Base-by-base conservation (phyloP, 192 early-diverging fungal genomes). In the Borealophlyctis nickersoniae region DNA sequence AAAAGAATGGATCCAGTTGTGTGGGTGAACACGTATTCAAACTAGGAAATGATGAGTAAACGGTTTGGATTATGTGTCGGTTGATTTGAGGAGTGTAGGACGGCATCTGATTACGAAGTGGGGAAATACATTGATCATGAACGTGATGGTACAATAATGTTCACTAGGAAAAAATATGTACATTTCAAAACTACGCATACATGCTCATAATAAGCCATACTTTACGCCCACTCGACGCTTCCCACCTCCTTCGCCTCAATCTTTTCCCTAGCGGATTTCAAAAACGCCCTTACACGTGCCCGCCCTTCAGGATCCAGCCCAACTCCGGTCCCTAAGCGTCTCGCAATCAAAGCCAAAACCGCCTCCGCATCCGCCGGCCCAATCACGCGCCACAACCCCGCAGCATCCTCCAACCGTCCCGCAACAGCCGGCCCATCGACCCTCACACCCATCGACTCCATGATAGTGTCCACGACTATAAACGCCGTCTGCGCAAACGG, bases 1-100 rank as follows among this genome's bases (percentile, higher is more conserved):
- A 13, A 14, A 13, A 30, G 52, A 32, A 32, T 11, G 62, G 62
- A 31, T 54, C 55, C n/a, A 1, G 31, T 7, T 1, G 13, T 2
- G 11, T 36, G 14, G 62, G 62, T 16, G 52, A 64, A 36, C 62
- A 64, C 26, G 53, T 64, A 1, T 64, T 64, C 32, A n/a, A 16
- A 39, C 30, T 64, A 4, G 62, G 62, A 4, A 34, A 54, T 14
- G 62, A 64, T 54, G 34, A 31, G 23, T 53, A 64, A 39, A 54
- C 26, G 2, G 62, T 55, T 56, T 36, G n/a, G 19, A 55, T 64
- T 27, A 39, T 36, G 62, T n/a, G n/a, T n/a, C n/a, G n/a, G n/a
- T n/a, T n/a, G n/a, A n/a, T n/a, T n/a, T n/a, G n/a, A n/a, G n/a
- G n/a, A n/a, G n/a, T n/a, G n/a, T n/a, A n/a, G n/a, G n/a, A n/a